Evolutionary conservation across 805 yeast species (phyloP).

Genomic region (Starmerella kuoi): DNA sequence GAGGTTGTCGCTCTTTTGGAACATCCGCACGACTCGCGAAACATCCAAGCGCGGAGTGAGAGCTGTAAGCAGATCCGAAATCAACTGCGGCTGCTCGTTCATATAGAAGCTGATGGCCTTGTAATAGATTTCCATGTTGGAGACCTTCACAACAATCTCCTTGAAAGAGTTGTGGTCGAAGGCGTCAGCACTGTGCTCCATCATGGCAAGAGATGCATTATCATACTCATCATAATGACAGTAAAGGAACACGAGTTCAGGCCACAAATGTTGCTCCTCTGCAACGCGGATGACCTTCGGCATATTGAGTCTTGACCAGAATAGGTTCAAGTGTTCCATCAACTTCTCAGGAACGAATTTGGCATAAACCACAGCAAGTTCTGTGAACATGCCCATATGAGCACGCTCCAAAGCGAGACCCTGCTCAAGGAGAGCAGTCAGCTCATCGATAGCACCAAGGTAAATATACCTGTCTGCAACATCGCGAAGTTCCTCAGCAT

Average conservation of each 20-base stretch:
- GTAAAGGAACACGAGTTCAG: conserved; percentile 87
- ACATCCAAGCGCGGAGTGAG: conserved; percentile 83
- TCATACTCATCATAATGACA: conserved; percentile 99
- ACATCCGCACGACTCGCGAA: conserved; percentile 87
- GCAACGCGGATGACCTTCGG: conserved; percentile 93
- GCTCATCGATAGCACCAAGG: conserved; percentile 83
- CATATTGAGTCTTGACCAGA: conserved; percentile 96
- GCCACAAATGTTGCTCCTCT: conserved; percentile 90
- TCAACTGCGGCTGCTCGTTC: conserved; percentile 78
- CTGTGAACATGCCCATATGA: conserved; percentile 99
- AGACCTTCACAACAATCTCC: conserved; percentile 86
- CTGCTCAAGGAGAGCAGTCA: conserved; percentile 84
- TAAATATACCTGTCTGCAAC: conserved; percentile 76
- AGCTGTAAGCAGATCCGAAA: conserved; percentile 74
- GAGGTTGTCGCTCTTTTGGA: conserved; percentile 87
- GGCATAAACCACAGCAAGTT: conserved; percentile 78
- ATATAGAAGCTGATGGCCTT: conserved; percentile 93
- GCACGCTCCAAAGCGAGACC: conserved; percentile 96
- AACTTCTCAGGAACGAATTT: conserved; percentile 82
- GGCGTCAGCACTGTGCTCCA: conserved; percentile 84
- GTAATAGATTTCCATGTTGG: conserved; percentile 92
- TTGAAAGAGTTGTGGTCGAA: conserved; percentile 91
- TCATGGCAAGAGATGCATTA: conserved; percentile 92
- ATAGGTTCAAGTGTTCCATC: conserved; percentile 90
- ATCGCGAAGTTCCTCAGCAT: conserved; percentile 92